These are phyloP conservation scores for Flaveria sonorensis DNA, from an alignment of 129 eudicot genomes.

Conservation along the genomic window DNA sequence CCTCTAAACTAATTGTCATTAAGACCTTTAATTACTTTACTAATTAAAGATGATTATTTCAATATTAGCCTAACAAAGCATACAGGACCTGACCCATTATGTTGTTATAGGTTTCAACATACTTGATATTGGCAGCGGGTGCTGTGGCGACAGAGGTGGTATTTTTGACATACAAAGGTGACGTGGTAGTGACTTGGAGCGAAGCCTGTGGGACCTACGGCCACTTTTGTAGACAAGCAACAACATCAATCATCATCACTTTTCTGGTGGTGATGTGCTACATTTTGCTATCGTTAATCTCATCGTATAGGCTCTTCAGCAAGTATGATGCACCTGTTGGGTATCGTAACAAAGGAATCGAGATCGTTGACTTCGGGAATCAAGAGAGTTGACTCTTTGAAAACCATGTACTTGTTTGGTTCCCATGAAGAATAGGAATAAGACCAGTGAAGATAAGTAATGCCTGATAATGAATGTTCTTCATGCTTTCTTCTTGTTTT, in stretches of 20 bases:
- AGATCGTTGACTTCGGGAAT: conserved; percentile 47
- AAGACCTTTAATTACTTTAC: too few species aligned
- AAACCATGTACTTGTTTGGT: neutral
- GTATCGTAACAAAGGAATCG: conserved; percentile 50
- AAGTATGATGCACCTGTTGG: conserved; percentile 75
- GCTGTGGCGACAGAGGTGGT: conserved; percentile 77
- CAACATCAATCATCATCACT: conserved; percentile 61
- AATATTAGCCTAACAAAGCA: neutral
- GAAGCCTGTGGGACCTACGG: conserved; percentile 67
- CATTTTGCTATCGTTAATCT: conserved; percentile 62
- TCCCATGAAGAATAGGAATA: conserved; percentile 14
- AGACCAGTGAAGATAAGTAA: neutral
- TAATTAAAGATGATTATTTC: too few species aligned
- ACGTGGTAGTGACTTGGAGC: conserved; percentile 69
- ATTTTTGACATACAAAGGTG: conserved; percentile 83
- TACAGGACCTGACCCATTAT: neutral
- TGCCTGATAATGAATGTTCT: conserved; percentile 20
- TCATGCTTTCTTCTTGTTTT: conserved; percentile 16
- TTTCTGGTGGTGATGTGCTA: conserved; percentile 68
- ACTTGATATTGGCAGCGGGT: conserved; percentile 71
- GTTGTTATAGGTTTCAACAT: conserved; percentile 55
- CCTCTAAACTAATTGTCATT: too few species aligned
- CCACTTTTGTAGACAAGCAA: conserved; percentile 72
- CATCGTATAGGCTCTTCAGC: conserved; percentile 87
- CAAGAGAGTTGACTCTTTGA: conserved; percentile 24